These are phyloP conservation scores for Rhodosporidiobolus sp. DNA, from an alignment of 768 basidiomycete genomes.

Conservation along the genomic window DNA sequence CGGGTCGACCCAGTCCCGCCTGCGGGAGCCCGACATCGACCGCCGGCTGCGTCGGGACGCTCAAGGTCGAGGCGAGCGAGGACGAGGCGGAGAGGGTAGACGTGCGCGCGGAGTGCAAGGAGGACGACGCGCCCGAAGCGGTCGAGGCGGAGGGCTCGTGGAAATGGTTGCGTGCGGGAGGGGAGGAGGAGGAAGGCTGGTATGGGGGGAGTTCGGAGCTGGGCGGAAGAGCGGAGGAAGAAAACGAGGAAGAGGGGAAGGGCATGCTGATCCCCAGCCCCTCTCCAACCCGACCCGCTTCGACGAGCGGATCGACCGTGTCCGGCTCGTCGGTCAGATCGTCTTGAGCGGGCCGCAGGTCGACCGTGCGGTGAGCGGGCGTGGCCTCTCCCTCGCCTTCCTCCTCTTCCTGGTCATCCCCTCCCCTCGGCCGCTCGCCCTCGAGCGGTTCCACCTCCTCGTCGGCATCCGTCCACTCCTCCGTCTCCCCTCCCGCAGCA, in stretches of 20 bases:
- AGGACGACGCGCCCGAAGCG: not conserved
- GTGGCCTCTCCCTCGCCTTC: not conserved
- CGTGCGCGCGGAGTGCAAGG: not conserved
- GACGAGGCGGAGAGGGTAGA: not conserved
- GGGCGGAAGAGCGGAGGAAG: not conserved
- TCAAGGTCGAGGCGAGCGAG: constrained; percentile 2
- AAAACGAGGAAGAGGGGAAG: not conserved
- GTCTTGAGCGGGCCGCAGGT: not conserved
- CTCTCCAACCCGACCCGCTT: not conserved
- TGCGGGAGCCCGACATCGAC: constrained; percentile 19
- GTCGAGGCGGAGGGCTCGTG: not conserved
- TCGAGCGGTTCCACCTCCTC: too few relatives aligned
- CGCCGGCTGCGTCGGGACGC: constrained; percentile 3
- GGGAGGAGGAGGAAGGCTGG: not conserved
- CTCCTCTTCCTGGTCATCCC: not conserved
- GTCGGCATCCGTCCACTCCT: not conserved
- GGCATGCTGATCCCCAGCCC: not conserved
- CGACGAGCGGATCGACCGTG: not conserved
- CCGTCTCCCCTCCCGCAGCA: not conserved
- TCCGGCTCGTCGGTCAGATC: not conserved
- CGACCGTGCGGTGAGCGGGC: too few relatives aligned
- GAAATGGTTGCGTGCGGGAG: not conserved
- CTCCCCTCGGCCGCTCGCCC: not conserved
- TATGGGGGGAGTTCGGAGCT: not conserved
- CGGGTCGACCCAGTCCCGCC: not conserved